A percentile compares a stretch with the other conserved stretches of the same genome.
phyloP scores from a whole-genome alignment of 2,329 filamentous ascomycete species.

The Cryphonectria nitschkei region DNA sequence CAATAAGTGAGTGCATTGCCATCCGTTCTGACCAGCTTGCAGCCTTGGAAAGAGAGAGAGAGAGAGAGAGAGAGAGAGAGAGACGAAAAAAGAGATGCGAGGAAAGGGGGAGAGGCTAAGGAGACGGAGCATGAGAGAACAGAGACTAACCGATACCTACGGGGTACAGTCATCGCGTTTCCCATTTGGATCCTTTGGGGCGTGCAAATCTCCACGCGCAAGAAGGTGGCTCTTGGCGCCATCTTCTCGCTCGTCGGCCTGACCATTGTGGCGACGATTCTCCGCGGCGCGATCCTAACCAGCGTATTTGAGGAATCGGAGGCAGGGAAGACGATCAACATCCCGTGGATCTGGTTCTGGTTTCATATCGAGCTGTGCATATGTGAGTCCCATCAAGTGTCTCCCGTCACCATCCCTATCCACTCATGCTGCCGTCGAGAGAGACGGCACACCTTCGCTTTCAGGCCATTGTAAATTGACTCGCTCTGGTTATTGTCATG shows the following conservation, averaged over 20 bases:
- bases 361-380: conserved; percentile 28
- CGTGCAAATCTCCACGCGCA: conserved; percentile 22
- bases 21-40: not conserved
- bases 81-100: not conserved
- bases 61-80: no score
- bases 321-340: conserved; percentile 24
- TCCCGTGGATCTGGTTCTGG: conserved; percentile 30
- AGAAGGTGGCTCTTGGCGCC: conserved; percentile 24
- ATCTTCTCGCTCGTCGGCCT: conserved; percentile 29
- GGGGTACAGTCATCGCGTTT: conserved; percentile 23
- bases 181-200: conserved; percentile 28
- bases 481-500: not conserved
- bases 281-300: conserved; percentile 23
- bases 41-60: no score
- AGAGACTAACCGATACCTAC: not conserved
- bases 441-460: not conserved
- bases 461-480: not conserved
- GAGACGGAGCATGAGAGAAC: not conserved
- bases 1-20: conserved; percentile 6
- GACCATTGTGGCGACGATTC: conserved; percentile 26
- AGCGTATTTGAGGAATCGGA: conserved; percentile 23
- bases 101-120: not conserved
- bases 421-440: not conserved
- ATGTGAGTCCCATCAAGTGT: conserved; percentile 5
- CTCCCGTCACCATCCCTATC: not conserved